Percentiles rank a stretch among this genome's conserved stretches.
Conservation (phyloP, 148 eudicot genomes). For the Arctostaphylos glauca region DNA sequence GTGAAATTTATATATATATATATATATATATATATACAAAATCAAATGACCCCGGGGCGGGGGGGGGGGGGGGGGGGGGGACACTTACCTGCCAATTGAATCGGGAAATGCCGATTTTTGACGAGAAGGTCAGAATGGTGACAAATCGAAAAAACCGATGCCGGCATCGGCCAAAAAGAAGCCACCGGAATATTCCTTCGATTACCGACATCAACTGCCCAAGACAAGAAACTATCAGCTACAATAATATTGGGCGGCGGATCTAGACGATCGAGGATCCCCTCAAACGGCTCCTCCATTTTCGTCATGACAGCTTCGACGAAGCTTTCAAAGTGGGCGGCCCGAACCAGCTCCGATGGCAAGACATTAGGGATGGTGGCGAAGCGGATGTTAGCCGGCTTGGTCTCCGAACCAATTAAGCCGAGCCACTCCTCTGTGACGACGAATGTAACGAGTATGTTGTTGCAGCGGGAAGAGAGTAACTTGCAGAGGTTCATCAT, state of each 20-base stretch:
- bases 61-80: no score
- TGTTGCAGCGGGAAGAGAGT: not conserved
- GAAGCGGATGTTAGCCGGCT: constrained; percentile 21
- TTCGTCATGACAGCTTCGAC: constrained; percentile 19
- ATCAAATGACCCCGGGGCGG: no score
- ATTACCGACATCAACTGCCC: constrained; percentile 35
- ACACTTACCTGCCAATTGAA: constrained; percentile 14
- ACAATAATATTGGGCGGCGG: constrained; percentile 21
- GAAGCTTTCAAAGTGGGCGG: constrained; percentile 24
- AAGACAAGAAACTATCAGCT: constrained; percentile 29
- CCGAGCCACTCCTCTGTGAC: constrained; percentile 35
- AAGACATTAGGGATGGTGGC: constrained; percentile 35
- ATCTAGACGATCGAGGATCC: constrained; percentile 22
- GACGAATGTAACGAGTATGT: constrained; percentile 13
- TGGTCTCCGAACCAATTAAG: constrained; percentile 10
- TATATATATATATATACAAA: no score
- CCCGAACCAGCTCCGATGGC: constrained; percentile 34
- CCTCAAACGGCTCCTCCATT: constrained; percentile 36
- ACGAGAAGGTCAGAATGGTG: constrained; percentile 28
- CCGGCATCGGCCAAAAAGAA: constrained; percentile 34
- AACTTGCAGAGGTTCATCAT: constrained; percentile 29
- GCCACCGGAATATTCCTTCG: constrained; percentile 34
- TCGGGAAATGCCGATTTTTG: constrained; percentile 23
- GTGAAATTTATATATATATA: no score
- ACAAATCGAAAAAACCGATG: constrained; percentile 20